Evolutionary conservation across 495 filamentous ascomycete genomes (phyloP), one percentile per base, ranked within the genome.

Genomic region (Cercophora newfieldiana): DNA sequence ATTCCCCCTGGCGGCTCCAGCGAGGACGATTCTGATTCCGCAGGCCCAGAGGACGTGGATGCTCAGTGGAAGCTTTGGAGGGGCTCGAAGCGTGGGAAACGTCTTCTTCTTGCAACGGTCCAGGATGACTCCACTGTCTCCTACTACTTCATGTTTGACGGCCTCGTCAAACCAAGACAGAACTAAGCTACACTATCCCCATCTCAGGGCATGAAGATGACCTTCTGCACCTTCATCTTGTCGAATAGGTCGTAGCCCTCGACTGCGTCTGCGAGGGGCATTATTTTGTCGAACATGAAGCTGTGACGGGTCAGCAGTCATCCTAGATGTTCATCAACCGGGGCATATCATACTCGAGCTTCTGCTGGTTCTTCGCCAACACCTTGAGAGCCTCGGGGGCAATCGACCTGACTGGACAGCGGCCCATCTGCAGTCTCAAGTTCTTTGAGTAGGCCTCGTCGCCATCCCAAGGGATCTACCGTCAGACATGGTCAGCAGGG

Each of bases 131-230:
- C 93, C 51, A 98, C 95, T 2, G 85, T 98, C 22, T 91, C 94
- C 3, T 98, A 97, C 75, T 99, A 99, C 74, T 86, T 97, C 71
- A 86, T 97, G 50, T 93, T 97, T 68, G 94, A 97, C 75, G 96
- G 96, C 2, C 87, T 96, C 55, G 94, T 99, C 26, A 99, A 98
- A 78, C 95, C 96, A 3, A 82, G 96, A 64, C 95, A 97, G 74
- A 99, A 99, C 76, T 99, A 69, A 81, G 22, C 26, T 30, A 53
- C 50, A 6, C n/a, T 26, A n/a, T n/a, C n/a, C 24, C 6, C 7
- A 8, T 5, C 54, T 72, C 68, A 77, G 0, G 81, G 80, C 67
- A 72, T 74, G 68, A 89, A 89, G 44, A 89, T 81, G 7, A 92
- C 90, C 83, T 99, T 99, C 71, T 97, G 93, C 61, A 87, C 92